Conservation (phyloP, 345 rosid genomes). For the Arabis alpina region DNA sequence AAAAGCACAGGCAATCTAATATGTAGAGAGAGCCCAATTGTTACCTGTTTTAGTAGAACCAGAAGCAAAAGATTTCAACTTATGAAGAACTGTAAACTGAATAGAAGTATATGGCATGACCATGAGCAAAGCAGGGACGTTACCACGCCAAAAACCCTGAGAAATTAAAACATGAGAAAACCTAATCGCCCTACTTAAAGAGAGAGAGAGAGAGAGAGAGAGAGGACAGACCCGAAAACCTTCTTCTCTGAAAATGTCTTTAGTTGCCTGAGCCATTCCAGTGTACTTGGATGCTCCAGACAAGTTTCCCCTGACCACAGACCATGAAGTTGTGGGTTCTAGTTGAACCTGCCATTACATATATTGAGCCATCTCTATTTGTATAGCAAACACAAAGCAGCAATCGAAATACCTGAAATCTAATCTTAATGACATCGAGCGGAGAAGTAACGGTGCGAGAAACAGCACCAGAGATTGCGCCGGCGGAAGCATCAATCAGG, state of each 20-base stretch:
- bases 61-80: conserved; percentile 74
- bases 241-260: conserved; percentile 91
- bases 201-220: too few relatives aligned
- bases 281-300: conserved; percentile 75
- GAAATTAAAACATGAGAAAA: conserved; percentile 30
- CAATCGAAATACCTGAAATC: conserved; percentile 73
- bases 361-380: too few relatives aligned
- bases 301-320: conserved; percentile 54
- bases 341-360: conserved; percentile 71
- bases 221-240: conserved; percentile 63
- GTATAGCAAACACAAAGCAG: too few relatives aligned
- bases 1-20: neutral
- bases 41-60: conserved; percentile 93
- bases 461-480: conserved; percentile 79
- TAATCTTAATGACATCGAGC: conserved; percentile 95
- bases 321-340: conserved; percentile 90
- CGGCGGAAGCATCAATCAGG: conserved; percentile 65
- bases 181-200: neutral
- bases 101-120: conserved; percentile 96
- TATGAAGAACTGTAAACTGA: conserved; percentile 85
- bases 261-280: conserved; percentile 88
- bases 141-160: conserved; percentile 99
- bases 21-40: neutral
- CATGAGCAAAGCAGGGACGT: conserved; percentile 97
- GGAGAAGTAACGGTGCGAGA: conserved; percentile 95